phyloP scores from a whole-genome alignment of 306 rosid genomes.

The Fragaria ananassa region DNA sequence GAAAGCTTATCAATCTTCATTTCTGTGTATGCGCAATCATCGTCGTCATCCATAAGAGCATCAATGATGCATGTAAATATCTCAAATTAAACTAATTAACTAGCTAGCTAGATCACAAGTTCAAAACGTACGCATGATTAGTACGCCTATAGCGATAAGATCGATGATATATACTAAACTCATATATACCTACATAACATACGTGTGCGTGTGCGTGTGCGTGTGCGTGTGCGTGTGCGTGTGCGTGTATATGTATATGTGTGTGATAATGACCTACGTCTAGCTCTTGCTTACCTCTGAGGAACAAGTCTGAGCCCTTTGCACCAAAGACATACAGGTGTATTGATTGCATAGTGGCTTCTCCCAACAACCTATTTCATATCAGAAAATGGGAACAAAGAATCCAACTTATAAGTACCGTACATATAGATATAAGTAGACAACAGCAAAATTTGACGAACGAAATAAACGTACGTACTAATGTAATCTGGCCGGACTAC shows the following conservation, averaged over 20 bases:
- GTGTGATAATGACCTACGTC: background rate
- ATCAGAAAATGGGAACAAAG: background rate
- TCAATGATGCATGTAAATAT: background rate
- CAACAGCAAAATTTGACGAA: no score
- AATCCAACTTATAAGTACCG: background rate
- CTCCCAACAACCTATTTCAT: conserved; percentile 50
- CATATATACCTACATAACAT: background rate
- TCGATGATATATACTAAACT: background rate
- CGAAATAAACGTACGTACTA: background rate
- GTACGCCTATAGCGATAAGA: background rate
- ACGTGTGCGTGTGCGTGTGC: no score
- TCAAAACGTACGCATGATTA: no score
- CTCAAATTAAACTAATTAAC: background rate
- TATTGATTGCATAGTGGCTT: conserved; percentile 68
- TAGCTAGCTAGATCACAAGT: background rate
- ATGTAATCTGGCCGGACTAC: background rate
- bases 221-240: no score
- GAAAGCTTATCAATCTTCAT: conserved; percentile 52
- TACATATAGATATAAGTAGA: no score
- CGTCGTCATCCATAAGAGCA: background rate
- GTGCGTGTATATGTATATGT: background rate
- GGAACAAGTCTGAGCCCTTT: conserved; percentile 41
- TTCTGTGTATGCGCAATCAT: conserved; percentile 25
- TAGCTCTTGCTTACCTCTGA: conserved; percentile 38
- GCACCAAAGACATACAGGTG: conserved; percentile 70